Percentiles rank a stretch among this genome's conserved stretches.
Evolutionary conservation across 1,284 basidiomycete genomes (phyloP).

Genomic region (Tremellales sp.): DNA sequence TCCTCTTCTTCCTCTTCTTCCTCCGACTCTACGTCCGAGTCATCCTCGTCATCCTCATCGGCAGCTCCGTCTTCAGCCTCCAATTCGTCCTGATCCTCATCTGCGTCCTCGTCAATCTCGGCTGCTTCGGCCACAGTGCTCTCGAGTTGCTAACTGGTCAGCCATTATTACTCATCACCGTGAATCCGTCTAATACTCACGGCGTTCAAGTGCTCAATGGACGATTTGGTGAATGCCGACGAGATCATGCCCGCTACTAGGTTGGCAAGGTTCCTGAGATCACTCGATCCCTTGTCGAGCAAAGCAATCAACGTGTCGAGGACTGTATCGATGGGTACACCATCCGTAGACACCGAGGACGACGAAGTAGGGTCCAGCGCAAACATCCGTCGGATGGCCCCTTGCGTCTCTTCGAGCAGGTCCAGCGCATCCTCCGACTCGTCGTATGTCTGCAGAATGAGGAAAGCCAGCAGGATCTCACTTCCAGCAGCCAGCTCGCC

Average conservation of each 20-base stretch:
- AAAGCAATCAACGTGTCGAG: conserved; percentile 85
- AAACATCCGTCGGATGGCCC: conserved; percentile 29
- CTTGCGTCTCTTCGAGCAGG: conserved; percentile 55
- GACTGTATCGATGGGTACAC: conserved; percentile 71
- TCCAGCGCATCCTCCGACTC: conserved; percentile 57
- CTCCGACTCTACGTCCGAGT: conserved; percentile 48
- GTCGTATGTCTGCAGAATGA: conserved; percentile 67
- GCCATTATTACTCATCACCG: too few species aligned
- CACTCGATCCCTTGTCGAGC: conserved; percentile 77
- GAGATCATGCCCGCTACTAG: conserved; percentile 76
- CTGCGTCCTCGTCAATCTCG: conserved; percentile 50
- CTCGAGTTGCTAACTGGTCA: conserved; percentile 84
- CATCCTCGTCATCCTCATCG: conserved; percentile 55
- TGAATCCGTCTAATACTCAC: conserved; percentile 53
- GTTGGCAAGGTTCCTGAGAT: conserved; percentile 74
- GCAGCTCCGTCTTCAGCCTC: conserved; percentile 53
- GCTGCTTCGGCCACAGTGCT: conserved; percentile 46
- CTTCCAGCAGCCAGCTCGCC: conserved; percentile 58
- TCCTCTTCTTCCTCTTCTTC: conserved; percentile 45
- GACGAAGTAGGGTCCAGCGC: conserved; percentile 52
- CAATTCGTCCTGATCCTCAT: conserved; percentile 36
- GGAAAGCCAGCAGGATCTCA: conserved; percentile 65
- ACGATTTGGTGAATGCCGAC: conserved; percentile 64
- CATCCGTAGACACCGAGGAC: conserved; percentile 47
- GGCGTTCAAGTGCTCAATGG: conserved; percentile 75